Percentiles rank a stretch among this genome's conserved stretches.
These are phyloP conservation scores for Amylostereum areolatum DNA, from an alignment of 1,284 basidiomycete genomes.

Conservation along the genomic window DNA sequence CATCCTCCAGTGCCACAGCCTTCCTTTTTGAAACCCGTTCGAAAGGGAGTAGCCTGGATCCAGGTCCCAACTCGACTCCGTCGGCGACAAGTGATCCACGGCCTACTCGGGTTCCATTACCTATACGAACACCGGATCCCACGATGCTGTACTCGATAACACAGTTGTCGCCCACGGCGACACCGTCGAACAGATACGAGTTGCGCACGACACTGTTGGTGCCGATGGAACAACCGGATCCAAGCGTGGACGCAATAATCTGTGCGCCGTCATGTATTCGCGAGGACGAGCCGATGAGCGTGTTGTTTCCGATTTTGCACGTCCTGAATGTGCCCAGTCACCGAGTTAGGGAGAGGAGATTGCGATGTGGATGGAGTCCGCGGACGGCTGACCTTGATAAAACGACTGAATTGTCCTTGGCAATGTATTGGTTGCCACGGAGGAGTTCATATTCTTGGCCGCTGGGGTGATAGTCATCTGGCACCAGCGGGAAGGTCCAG, in stretches of 20 bases:
- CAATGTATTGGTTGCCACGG: slow-evolving; percentile 82
- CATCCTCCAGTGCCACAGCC: slow-evolving; percentile 22
- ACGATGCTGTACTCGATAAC: slow-evolving; percentile 75
- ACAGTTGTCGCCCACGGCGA: slow-evolving; percentile 72
- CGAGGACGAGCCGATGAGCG: slow-evolving; percentile 72
- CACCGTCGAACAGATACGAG: slow-evolving; percentile 82
- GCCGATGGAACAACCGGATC: slow-evolving; percentile 67
- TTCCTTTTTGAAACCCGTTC: slow-evolving; percentile 59
- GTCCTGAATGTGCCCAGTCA: slow-evolving; percentile 38
- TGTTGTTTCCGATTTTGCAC: slow-evolving; percentile 78
- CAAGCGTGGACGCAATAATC: slow-evolving; percentile 71
- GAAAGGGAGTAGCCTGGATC: slow-evolving; percentile 65
- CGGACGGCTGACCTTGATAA: slow-evolving; percentile 58
- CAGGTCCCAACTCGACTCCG: slow-evolving; percentile 71
- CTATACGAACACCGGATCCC: slow-evolving; percentile 69
- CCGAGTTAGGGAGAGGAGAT: neutral
- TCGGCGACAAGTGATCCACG: slow-evolving; percentile 78
- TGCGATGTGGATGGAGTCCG: neutral
- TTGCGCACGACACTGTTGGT: slow-evolving; percentile 55
- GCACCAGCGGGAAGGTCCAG: slow-evolving; percentile 93
- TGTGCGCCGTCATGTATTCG: slow-evolving; percentile 58
- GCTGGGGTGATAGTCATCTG: slow-evolving; percentile 87
- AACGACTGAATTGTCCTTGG: slow-evolving; percentile 65
- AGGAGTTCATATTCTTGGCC: slow-evolving; percentile 78
- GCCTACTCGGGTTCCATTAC: slow-evolving; percentile 56